phyloP scores from a whole-genome alignment of 2,329 filamentous ascomycete species.

The Grosmannia serpens region DNA sequence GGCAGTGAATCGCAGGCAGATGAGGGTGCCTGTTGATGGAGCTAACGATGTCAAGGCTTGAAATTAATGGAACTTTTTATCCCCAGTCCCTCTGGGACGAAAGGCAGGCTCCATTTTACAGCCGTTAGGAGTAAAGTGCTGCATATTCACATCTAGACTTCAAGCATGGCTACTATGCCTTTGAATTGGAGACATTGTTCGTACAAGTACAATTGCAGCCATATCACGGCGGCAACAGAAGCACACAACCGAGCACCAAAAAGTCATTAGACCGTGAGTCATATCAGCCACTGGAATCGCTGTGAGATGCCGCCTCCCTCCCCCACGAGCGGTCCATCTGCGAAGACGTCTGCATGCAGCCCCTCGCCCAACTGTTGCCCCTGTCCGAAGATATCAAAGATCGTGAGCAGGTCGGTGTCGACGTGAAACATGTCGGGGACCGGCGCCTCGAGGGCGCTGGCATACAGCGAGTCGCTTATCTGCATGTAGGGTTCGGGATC shows the following conservation, averaged over 20 bases:
- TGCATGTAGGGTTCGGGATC: neutral
- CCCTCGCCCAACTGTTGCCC: neutral
- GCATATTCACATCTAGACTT: too few relatives aligned
- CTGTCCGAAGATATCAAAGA: constrained; percentile 24
- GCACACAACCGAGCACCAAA: neutral
- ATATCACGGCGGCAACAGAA: neutral
- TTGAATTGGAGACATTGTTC: too few relatives aligned
- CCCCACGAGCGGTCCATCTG: neutral
- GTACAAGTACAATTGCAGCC: too few relatives aligned
- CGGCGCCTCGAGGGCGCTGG: neutral
- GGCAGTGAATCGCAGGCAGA: neutral
- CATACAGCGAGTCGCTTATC: neutral
- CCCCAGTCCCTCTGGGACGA: too few relatives aligned
- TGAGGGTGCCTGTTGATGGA: too few relatives aligned
- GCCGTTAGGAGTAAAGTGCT: too few relatives aligned
- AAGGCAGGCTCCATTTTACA: too few relatives aligned
- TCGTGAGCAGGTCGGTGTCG: constrained; percentile 22
- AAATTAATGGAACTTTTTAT: too few relatives aligned
- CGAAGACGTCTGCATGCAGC: neutral
- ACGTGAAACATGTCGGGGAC: constrained; percentile 8
- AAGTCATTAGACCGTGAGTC: neutral
- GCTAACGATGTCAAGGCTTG: too few relatives aligned
- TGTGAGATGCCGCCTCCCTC: neutral
- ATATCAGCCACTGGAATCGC: neutral
- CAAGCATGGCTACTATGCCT: too few relatives aligned